phyloP scores from a whole-genome alignment of 2,329 filamentous ascomycete genomes.

The Meredithiella fracta region DNA sequence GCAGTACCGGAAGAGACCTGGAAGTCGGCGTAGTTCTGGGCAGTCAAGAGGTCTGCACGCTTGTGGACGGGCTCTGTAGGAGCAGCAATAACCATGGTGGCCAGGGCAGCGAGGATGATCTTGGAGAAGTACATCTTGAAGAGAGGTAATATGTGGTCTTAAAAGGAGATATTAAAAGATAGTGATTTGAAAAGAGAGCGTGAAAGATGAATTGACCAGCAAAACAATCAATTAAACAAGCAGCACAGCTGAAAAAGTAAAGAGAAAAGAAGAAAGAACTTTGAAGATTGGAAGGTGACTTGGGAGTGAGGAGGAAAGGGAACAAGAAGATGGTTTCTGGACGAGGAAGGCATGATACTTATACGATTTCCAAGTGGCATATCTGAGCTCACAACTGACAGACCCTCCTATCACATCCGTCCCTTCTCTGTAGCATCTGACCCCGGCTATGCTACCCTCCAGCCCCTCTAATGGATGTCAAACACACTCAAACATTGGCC shows the following conservation, averaged over 20 bases:
- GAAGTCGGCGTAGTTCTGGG: slow-evolving; percentile 25
- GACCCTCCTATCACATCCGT: background rate
- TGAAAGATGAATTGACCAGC: slow-evolving; percentile 13
- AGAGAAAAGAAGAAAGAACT: slow-evolving; percentile 6
- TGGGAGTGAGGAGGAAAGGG: slow-evolving; percentile 13
- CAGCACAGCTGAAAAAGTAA: slow-evolving; percentile 13
- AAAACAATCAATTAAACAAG: slow-evolving; percentile 10
- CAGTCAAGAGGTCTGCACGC: slow-evolving; percentile 19
- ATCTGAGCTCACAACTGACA: background rate
- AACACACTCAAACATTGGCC: background rate
- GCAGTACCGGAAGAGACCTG: slow-evolving; percentile 34
- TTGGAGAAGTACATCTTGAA: slow-evolving; percentile 25
- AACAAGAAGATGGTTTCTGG: background rate
- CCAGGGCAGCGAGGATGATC: slow-evolving; percentile 23
- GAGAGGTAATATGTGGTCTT: background rate
- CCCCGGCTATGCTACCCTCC: background rate
- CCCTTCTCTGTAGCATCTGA: background rate
- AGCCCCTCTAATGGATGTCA: background rate
- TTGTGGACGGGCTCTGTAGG: slow-evolving; percentile 20
- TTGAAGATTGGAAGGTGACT: slow-evolving; percentile 2
- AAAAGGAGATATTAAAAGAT: slow-evolving; percentile 3
- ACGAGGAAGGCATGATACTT: background rate
- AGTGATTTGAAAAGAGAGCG: background rate
- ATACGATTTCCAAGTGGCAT: background rate
- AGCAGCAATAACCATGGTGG: slow-evolving; percentile 22